phyloP scores from a whole-genome alignment of 1,284 basidiomycete genomes.

The Anthracocystis panici-leucophaei region DNA sequence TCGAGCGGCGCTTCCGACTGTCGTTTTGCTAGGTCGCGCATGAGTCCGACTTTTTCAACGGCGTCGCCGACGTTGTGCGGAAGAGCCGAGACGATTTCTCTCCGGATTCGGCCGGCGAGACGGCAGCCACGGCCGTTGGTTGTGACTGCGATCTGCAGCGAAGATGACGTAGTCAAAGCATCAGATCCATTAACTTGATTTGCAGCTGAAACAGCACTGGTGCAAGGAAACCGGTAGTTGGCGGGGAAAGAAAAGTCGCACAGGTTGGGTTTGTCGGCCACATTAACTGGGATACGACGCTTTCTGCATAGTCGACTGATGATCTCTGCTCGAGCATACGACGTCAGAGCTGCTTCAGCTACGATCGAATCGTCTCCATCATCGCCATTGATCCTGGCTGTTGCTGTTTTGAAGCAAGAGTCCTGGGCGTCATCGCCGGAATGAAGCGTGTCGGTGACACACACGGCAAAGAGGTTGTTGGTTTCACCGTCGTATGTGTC shows the following conservation, averaged over 20 bases:
- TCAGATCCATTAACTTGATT: not conserved
- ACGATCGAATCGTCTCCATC: slow-evolving; percentile 4
- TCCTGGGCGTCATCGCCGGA: slow-evolving; percentile 37
- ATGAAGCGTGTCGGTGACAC: slow-evolving; percentile 66
- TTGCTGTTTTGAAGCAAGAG: not conserved
- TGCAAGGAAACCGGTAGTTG: slow-evolving; percentile 80
- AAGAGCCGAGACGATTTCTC: slow-evolving; percentile 84
- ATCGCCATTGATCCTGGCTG: slow-evolving; percentile 8
- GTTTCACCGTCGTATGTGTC: slow-evolving; percentile 25
- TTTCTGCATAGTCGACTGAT: slow-evolving; percentile 53
- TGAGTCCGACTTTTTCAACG: slow-evolving; percentile 80
- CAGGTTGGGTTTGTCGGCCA: slow-evolving; percentile 84
- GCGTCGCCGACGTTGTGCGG: slow-evolving; percentile 82
- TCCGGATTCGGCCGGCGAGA: slow-evolving; percentile 81
- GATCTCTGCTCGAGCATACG: slow-evolving; percentile 46
- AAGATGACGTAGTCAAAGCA: slow-evolving; percentile 63
- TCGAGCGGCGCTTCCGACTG: slow-evolving; percentile 13
- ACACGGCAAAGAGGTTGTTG: slow-evolving; percentile 59
- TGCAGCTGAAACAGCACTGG: slow-evolving; percentile 5
- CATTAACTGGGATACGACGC: slow-evolving; percentile 81
- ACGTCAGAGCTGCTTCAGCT: slow-evolving; percentile 17
- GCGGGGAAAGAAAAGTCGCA: slow-evolving; percentile 92
- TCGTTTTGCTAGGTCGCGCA: slow-evolving; percentile 78
- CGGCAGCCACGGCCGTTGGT: slow-evolving; percentile 93
- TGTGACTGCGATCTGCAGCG: slow-evolving; percentile 87